Evolutionary conservation across 768 basidiomycete genomes (phyloP), one percentile per base, ranked within the genome.

Genomic region (Collybia sordida): DNA sequence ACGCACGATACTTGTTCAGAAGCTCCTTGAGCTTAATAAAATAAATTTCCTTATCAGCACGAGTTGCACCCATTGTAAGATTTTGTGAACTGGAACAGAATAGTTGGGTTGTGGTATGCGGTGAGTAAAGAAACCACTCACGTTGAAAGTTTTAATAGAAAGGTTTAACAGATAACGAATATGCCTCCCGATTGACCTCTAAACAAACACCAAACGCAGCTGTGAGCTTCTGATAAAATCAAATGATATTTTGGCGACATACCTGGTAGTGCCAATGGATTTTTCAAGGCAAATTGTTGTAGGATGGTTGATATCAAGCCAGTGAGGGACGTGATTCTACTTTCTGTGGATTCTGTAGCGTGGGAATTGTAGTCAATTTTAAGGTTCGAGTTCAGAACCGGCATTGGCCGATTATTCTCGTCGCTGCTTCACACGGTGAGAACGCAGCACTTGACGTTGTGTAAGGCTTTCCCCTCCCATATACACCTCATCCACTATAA

Each of bases 21-120:
- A 98, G 88, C 65, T 91, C 88, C 81, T 88, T 91, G 72, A 98
- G 86, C 79, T 97, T 98, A 52, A 68, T 73, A 68, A 98, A 98
- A 82, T 98, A 98, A 15, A 82, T 45, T 54, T 86, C 87, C 75
- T 98, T 98, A 65, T 94, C 88, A 66, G 88, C 82, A 60, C 93
- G 86, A 72, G 86, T 81, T 52, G 80, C 89, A 82, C 95, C 95
- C 95, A 98, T 98, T 80, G 73, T 82, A 59, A 47, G 39, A 53
- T 59, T 69, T 60, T 48, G 58, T 61, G 61, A 64, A 48, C 51
- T 57, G 25, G 41, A 37, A 2, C 6, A 31, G n/a, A 14, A 40
- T 21, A 4, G 8, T 49, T 6, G 49, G 23, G 40, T 8, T 12
- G 31, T 31, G 31, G 4, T 7, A 14, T 11, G 9, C 5, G 31